Base-by-base conservation (phyloP, 2,329 filamentous ascomycete species). In the Uncinocarpus reesii region DNA sequence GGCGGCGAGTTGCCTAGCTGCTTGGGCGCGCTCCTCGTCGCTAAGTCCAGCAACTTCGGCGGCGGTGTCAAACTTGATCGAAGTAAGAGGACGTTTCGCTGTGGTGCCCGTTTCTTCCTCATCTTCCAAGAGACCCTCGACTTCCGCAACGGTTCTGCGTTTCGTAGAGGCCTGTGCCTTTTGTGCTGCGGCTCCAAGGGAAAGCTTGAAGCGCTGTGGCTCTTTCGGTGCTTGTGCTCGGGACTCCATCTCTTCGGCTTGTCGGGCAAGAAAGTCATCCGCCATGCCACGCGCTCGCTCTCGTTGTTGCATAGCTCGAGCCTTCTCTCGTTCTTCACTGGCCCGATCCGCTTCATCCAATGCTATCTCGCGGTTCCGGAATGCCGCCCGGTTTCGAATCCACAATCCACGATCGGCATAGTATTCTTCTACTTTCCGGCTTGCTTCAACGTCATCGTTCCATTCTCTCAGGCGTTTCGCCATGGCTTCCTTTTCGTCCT, bases 91-190 rank as follows among this genome's bases (percentile, higher is more conserved):
- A 6, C 86, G 79, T 66, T 83, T 86, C 4, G 78, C 78, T 18
- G 77, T 76, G 42, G 75, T 71, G 42, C 84, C 78, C n/a, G 72
- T 72, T 53, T 92, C 85, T 61, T 96, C 92, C 65, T 96, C 92
- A 65, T 96, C 89, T 68, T 96, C 92, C 55, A 98, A 74, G 0
- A 98, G 74, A 26, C 87, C 87, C 71, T 96, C 92, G 48, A 98
- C 86, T 62, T 98, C 92, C 49, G 88, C 88, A 53, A 94, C 83
- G 0, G 87, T 94, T 52, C 88, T 83, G 51, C 86, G 78, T 50
- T 78, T 73, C 42, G 72, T 72, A 15, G 70, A 68, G 4, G 74
- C 74, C 47, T 78, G 68, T 13, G 75, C 76, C 60, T 79, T 87
- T 64, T 93, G 87, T 0, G 87, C 86, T 0, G 89, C 86, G 0